Base-by-base conservation (phyloP, 345 rosid species). In the Eutrema japonicum region DNA sequence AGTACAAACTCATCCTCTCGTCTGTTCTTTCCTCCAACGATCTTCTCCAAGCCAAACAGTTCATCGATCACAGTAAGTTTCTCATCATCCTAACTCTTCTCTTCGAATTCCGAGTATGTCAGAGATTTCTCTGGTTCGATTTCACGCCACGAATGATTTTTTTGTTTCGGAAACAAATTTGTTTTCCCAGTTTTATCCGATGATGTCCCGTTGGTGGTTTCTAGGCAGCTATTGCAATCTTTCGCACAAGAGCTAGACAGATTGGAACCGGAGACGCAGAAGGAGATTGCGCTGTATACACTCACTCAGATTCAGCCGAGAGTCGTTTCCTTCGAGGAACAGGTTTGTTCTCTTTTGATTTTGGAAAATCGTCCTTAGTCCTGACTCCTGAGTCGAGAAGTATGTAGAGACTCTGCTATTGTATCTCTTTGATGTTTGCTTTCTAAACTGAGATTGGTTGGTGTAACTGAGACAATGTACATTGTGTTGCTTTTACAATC, bases 241-340 rank as follows among this genome's bases (percentile, higher is more conserved):
- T 89, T 91, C 53, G 95, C 95, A 0, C 96, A 89, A 78, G 98
- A 94, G 65, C 51, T 94, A 41, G 96, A 90, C 79, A 86, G 86
- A 68, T 82, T 94, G 75, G 88, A 84, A 75, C 81, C 96, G 10
- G 96, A 88, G 53, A 80, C 84, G 14, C 96, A 95, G 53, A 95
- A 92, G 85, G 98, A 95, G 69, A 90, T 90, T 82, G 93, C 96
- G 6, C 86, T 87, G 68, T 87, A 86, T 76, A 90, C 92, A 41
- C 96, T 95, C 27, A 80, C 92, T 32, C 99, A 90, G 86, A 95
- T 95, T 86, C 99, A 95, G 78, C 97, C 96, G 10, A 86, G 99
- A 52, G 97, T 92, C 63, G 97, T 95, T 78, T 95, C 99, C 50
- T 95, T 95, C 47, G 99, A 92, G 74, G 99, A 95, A 79, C 99